Conservation (phyloP, 1,284 basidiomycete genomes). For the Schizophyllum amplum region DNA sequence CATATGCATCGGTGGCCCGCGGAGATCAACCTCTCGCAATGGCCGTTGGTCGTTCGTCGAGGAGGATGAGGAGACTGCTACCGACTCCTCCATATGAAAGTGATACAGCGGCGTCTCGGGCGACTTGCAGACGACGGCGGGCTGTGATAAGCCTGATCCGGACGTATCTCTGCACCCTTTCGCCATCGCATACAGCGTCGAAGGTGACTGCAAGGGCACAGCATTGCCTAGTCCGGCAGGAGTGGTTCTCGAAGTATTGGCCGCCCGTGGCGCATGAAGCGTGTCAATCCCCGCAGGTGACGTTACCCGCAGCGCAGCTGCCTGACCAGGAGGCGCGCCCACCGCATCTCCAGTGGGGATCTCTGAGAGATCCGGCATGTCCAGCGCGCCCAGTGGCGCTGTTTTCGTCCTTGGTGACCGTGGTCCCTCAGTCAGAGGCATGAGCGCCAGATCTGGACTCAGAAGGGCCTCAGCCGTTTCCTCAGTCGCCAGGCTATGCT, state of each 20-base stretch:
- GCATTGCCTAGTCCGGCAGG: too few species aligned
- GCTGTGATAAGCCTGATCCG: conserved; percentile 7
- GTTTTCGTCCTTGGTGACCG: neutral
- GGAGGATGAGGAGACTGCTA: conserved; percentile 10
- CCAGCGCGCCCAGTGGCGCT: neutral
- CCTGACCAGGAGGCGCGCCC: neutral
- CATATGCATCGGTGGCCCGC: conserved; percentile 7
- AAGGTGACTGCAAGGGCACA: neutral
- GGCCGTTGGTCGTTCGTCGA: neutral
- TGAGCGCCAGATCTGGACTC: neutral
- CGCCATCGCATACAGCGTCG: neutral
- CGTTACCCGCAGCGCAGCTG: neutral
- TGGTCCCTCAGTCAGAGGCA: neutral
- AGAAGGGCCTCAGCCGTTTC: neutral
- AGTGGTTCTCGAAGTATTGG: too few species aligned
- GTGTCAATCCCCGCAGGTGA: too few species aligned
- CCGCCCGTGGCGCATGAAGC: too few species aligned
- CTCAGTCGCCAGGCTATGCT: neutral
- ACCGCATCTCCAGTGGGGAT: neutral
- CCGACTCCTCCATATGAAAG: conserved; percentile 13
- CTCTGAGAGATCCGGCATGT: neutral
- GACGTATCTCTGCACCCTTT: neutral
- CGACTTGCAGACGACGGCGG: conserved; percentile 9
- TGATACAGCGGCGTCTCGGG: conserved; percentile 4
- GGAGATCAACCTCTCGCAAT: neutral